Percentiles rank a stretch among this genome's conserved stretches.
These are phyloP conservation scores for Phytopythium ostracodes DNA, from an alignment of 352 stramenopile genomes.

Conservation along the genomic window DNA sequence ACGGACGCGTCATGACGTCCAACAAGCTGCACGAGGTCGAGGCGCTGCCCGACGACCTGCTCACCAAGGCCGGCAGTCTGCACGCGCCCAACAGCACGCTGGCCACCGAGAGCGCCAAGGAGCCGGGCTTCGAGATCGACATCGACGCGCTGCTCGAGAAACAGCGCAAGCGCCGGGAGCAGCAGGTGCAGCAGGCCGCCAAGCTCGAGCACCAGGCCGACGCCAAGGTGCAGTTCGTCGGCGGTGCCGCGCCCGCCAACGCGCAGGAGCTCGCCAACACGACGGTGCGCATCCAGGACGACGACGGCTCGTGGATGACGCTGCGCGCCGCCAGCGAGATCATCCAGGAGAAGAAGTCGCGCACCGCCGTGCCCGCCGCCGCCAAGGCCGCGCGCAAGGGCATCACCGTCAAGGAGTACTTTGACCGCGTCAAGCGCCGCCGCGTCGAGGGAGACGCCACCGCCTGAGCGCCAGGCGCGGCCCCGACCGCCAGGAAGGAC, in stretches of 20 bases:
- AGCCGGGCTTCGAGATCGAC: constrained; percentile 53
- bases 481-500: too few species aligned
- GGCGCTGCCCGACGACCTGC: constrained; percentile 72
- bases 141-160: constrained; percentile 72
- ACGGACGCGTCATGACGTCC: constrained; percentile 79
- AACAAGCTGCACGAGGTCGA: constrained; percentile 86
- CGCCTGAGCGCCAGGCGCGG: background rate
- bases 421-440: constrained; percentile 74
- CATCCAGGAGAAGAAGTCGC: constrained; percentile 68
- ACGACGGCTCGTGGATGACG: constrained; percentile 82
- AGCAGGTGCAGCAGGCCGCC: constrained; percentile 40
- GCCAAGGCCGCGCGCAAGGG: constrained; percentile 70
- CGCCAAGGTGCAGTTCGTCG: constrained; percentile 64
- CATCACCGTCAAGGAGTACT: constrained; percentile 85
- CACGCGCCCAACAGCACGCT: constrained; percentile 20
- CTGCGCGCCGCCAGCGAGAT: constrained; percentile 76
- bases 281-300: constrained; percentile 79
- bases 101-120: constrained; percentile 15
- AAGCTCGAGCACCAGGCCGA: constrained; percentile 45
- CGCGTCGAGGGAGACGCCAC: constrained; percentile 22
- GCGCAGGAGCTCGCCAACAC: constrained; percentile 72
- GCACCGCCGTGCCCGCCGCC: constrained; percentile 55
- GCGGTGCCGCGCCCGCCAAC: constrained; percentile 43
- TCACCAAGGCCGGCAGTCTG: constrained; percentile 45
- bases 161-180: constrained; percentile 61